Percentiles rank a stretch among this genome's conserved stretches.
phyloP scores from a whole-genome alignment of 1,139 yeast species.

The Pichia sp. region DNA sequence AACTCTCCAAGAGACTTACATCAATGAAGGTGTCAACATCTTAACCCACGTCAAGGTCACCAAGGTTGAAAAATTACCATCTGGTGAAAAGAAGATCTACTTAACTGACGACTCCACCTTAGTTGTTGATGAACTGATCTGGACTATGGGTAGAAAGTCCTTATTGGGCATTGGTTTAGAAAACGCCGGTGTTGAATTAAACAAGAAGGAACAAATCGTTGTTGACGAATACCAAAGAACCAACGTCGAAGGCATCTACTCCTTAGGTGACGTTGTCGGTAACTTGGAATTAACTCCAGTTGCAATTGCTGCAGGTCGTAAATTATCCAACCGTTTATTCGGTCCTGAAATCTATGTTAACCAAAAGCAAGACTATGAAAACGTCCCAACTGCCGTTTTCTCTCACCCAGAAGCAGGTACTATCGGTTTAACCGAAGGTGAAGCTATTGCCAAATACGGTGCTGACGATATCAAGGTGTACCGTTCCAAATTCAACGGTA shows the following conservation, averaged over 20 bases:
- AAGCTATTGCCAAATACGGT: constrained; percentile 79
- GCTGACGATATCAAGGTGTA: constrained; percentile 78
- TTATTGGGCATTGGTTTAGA: constrained; percentile 74
- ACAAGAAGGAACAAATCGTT: constrained; percentile 56
- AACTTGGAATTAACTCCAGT: constrained; percentile 95
- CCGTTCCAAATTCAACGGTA: constrained; percentile 78
- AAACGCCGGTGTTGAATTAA: constrained; percentile 64
- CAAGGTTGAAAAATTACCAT: constrained; percentile 56
- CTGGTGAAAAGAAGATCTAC: constrained; percentile 62
- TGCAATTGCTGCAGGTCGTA: constrained; percentile 98
- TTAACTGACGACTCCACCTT: constrained; percentile 51
- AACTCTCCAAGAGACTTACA: constrained; percentile 77
- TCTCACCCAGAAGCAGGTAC: constrained; percentile 98
- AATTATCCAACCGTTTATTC: constrained; percentile 84
- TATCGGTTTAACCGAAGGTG: constrained; percentile 78
- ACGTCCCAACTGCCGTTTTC: constrained; percentile 90
- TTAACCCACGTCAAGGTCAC: constrained; percentile 64
- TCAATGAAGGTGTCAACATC: constrained; percentile 74
- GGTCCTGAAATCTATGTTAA: constrained; percentile 70
- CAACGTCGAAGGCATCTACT: constrained; percentile 64
- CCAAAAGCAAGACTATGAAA: constrained; percentile 76
- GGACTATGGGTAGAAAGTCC: constrained; percentile 94
- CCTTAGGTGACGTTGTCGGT: constrained; percentile 94
- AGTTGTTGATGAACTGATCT: constrained; percentile 77
- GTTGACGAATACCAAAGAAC: constrained; percentile 91